phyloP scores from a whole-genome alignment of 2,329 filamentous ascomycete species.

The Tolypocladium nubicola region DNA sequence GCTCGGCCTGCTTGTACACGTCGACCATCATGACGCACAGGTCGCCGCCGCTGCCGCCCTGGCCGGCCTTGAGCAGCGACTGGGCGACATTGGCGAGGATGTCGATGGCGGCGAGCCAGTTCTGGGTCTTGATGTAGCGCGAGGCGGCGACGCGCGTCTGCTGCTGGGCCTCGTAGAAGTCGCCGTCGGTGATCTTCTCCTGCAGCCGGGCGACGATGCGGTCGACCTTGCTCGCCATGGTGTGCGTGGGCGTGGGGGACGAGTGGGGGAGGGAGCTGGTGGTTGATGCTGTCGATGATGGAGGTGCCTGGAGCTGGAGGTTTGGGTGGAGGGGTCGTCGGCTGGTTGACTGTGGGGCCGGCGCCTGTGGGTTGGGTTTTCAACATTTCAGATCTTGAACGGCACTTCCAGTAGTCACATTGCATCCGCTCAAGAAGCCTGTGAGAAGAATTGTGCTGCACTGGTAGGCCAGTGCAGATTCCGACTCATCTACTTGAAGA shows the following conservation, averaged over 20 bases:
- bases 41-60: slow-evolving; percentile 87
- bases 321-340: background rate
- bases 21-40: slow-evolving; percentile 80
- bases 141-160: slow-evolving; percentile 92
- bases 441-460: too few relatives aligned
- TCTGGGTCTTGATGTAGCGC: slow-evolving; percentile 80
- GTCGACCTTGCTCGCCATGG: slow-evolving; percentile 30
- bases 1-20: slow-evolving; percentile 78
- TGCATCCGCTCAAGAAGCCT: background rate
- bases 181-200: slow-evolving; percentile 78
- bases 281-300: background rate
- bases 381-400: background rate
- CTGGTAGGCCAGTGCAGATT: background rate
- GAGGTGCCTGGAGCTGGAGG: background rate
- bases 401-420: background rate
- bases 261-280: background rate
- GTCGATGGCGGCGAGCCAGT: slow-evolving; percentile 78
- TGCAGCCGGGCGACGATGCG: slow-evolving; percentile 57
- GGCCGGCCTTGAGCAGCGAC: slow-evolving; percentile 80
- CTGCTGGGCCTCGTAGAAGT: slow-evolving; percentile 97
- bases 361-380: background rate
- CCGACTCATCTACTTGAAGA: background rate
- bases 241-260: background rate
- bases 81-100: slow-evolving; percentile 77
- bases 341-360: background rate